Evolutionary conservation across 495 filamentous ascomycete species (phyloP), one percentile per base, ranked within the genome.

Genomic region (Tuber indicum): DNA sequence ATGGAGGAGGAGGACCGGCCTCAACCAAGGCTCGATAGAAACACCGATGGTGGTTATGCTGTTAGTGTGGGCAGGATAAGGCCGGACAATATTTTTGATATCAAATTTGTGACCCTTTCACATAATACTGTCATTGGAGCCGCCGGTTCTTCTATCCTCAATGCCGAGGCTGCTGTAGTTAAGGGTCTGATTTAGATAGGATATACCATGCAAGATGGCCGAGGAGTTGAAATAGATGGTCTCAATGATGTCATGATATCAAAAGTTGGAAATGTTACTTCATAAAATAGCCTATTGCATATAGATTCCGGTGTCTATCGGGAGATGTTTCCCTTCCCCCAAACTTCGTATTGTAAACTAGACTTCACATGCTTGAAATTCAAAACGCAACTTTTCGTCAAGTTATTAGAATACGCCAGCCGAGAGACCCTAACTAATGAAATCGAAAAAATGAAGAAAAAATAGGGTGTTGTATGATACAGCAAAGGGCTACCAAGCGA

Each of bases 101-200:
- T 95, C 76, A 91, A 92, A 81, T 96, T 96, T 84, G 92, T 92
- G 46, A 90, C 92, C 7, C 84, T 96, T 80, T 93, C 91, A 74
- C 93, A 96, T 84, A 97, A 96, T 83, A 95, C 94, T 70, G 91
- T 99, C 69, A 94, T 99, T 83, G 95, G 94, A 80, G 96, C 96
- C 52, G 94, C 96, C 16, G 96, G 96, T 46, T 96, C 93, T 14
- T 97, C 93, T 23, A 96, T 98, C 84, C 85, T 99, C 75, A 98
- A 98, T 84, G 93, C 94, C 19, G 96, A 98, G 84, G 93, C 94
- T 47, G 94, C 95, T 49, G 90, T 97, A 41, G 88, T 97, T 72
- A 96, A 94, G 86, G 96, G 94, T 14, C 93, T 91, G 80, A 87
- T 94, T 78, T 94, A 88, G 42, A 72, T 41, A 75, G 42, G 42